Base-by-base conservation (phyloP, 75 land plant genomes). In the Larix kaempferi region DNA sequence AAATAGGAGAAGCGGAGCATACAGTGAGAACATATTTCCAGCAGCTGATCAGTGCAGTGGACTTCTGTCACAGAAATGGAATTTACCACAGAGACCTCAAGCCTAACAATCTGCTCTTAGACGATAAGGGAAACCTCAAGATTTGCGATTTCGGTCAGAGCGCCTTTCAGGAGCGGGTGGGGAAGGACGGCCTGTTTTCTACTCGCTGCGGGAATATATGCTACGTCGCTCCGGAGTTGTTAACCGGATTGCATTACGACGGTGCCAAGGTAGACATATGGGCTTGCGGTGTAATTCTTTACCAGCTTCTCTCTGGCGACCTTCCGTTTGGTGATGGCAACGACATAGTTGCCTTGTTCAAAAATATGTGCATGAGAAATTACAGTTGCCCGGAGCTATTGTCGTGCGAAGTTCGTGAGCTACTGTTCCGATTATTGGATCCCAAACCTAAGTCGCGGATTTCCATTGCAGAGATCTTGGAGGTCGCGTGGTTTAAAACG, bases 391-490 rank as follows among this genome's bases (percentile, higher is more conserved):
- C 37, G 37, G 3, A 2, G 37, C 84, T 2, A 35, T 35, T 35
- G 3, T 3, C 37, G 37, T 35, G 37, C 37, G 37, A 35, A 35
- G 37, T 35, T 3, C 37, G 37, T 35, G 1, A 35, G 37, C 54
- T 85, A 52, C 78, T 85, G 19, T 74, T 63, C 1, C 77, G 75
- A 25, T 65, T 85, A 16, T 58, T 85, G 41, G 80, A 74, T 41
- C 81, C 85, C 74, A 82, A 85, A 49, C 87, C 87, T 13, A 56
- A 67, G 60, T 80, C 83, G 83, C 74, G 66, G 71, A 80, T 63
- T 23, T 3, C 78, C 15, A 56, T 76, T 2, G 5, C 65, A 6
- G 62, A 76, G 33, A 76, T 76, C 0, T 3, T 76, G 78, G 78
- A 76, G 1, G 26, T 58, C 66, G 41, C 56, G 16, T 76, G 78